A percentile compares a stretch with the other conserved stretches of the same genome.
Conservation (phyloP, 164 flowering plant species). For the Akebia trifoliata region DNA sequence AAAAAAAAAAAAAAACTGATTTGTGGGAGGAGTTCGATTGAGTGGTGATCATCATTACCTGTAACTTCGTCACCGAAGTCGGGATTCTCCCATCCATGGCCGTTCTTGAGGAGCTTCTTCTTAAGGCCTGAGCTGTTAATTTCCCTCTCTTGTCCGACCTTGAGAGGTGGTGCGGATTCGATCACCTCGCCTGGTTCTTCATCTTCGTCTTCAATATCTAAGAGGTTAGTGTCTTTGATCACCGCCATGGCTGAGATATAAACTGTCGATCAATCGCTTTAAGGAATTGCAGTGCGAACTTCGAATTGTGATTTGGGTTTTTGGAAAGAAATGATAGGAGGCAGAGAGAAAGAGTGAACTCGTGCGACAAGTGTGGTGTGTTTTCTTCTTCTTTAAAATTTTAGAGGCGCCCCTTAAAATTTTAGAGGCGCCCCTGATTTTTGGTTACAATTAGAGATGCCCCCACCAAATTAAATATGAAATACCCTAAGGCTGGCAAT, state of each 20-base stretch:
- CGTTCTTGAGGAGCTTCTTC: constrained; percentile 63
- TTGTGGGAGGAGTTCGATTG: background rate
- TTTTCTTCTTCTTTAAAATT: too few species aligned
- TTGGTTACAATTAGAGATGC: too few species aligned
- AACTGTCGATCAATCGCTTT: too few species aligned
- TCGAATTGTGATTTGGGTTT: too few species aligned
- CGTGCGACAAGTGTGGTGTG: too few species aligned
- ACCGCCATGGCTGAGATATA: constrained; percentile 12
- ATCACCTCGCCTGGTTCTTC: constrained; percentile 69
- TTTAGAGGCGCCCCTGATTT: too few species aligned
- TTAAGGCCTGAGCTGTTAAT: constrained; percentile 36
- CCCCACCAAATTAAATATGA: too few species aligned
- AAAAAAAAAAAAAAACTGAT: background rate
- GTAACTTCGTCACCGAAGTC: constrained; percentile 62
- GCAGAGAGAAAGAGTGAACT: too few species aligned
- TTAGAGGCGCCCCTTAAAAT: too few species aligned
- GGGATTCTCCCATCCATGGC: constrained; percentile 59
- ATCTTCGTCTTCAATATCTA: constrained; percentile 36
- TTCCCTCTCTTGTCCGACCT: constrained; percentile 64
- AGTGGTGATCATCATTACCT: constrained; percentile 20
- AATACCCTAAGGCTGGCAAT: too few species aligned
- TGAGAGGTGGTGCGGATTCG: constrained; percentile 71
- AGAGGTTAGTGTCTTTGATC: constrained; percentile 17
- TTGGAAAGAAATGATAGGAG: too few species aligned
- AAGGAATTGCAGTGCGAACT: too few species aligned